A percentile compares a stretch with the other conserved stretches of the same genome.
Evolutionary conservation across 225 moss, liverwort and hornwort species (phyloP).

Genomic region (Bryoerythrophyllum caledonicum): DNA sequence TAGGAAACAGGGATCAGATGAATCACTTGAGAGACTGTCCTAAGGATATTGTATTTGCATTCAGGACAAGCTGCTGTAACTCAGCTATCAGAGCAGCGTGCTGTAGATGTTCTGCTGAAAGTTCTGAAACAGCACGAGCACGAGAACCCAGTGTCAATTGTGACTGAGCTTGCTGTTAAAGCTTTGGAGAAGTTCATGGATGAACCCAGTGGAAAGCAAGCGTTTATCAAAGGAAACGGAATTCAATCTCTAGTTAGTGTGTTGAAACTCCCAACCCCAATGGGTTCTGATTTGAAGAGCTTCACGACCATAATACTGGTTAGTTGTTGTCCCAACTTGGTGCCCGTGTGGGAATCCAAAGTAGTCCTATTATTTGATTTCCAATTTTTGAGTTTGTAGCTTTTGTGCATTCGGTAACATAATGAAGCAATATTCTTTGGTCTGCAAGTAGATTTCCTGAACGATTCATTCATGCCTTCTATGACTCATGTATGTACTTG

Average conservation of each 20-base stretch:
- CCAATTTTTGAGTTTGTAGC: too few species aligned
- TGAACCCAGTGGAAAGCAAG: constrained; percentile 11
- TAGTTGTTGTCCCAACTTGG: constrained; percentile 16
- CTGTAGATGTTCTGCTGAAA: constrained; percentile 17
- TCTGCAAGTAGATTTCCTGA: neutral
- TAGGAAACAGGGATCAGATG: neutral
- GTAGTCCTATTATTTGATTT: too few species aligned
- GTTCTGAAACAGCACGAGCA: constrained; percentile 12
- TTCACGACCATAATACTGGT: constrained; percentile 38
- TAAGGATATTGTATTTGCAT: constrained; percentile 17
- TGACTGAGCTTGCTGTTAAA: constrained; percentile 33
- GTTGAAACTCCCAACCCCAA: neutral
- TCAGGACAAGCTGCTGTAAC: constrained; percentile 17
- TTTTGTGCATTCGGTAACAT: too few species aligned
- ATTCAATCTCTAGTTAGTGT: constrained; percentile 22
- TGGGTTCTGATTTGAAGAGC: neutral
- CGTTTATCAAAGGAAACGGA: constrained; percentile 20
- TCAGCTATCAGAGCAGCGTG: constrained; percentile 23
- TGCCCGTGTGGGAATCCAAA: neutral
- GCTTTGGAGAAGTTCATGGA: constrained; percentile 41
- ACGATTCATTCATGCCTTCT: too few species aligned
- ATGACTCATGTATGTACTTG: constrained; percentile 6
- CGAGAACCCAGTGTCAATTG: neutral
- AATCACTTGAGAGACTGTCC: neutral
- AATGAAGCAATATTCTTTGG: too few species aligned